Conservation (phyloP, 805 yeast species). For the Starmerella tilneyi region DNA sequence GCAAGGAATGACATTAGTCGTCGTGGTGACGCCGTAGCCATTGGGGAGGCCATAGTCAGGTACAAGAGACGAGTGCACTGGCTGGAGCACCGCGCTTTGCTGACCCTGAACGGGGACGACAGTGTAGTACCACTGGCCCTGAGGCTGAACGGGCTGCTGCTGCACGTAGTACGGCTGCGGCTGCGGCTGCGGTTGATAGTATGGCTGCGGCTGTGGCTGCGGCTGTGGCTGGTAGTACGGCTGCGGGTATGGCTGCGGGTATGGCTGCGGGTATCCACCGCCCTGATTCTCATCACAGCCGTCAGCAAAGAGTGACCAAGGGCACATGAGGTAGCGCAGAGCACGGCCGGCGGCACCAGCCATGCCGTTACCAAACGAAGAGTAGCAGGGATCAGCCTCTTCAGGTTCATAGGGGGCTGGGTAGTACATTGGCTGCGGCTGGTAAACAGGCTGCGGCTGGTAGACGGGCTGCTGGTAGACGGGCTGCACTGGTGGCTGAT, state of each 20-base stretch:
- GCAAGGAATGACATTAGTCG: slow-evolving; percentile 5
- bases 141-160: slow-evolving; percentile 10
- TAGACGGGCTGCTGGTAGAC: neutral
- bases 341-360: slow-evolving; percentile 16
- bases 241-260: neutral
- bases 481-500: neutral
- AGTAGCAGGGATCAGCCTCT: slow-evolving; percentile 8
- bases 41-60: slow-evolving; percentile 21
- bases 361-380: slow-evolving; percentile 8
- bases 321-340: slow-evolving; percentile 16
- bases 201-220: neutral
- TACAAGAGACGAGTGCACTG: slow-evolving; percentile 14
- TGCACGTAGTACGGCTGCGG: neutral
- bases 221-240: slow-evolving; percentile 7
- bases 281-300: neutral
- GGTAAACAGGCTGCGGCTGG: slow-evolving; percentile 1
- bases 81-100: slow-evolving; percentile 15
- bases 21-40: slow-evolving; percentile 11
- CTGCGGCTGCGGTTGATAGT: slow-evolving; percentile 4
- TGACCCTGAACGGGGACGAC: slow-evolving; percentile 14
- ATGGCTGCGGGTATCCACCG: neutral
- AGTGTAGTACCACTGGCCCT: slow-evolving; percentile 16
- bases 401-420: slow-evolving; percentile 5
- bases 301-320: slow-evolving; percentile 16
- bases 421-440: slow-evolving; percentile 9